Evolutionary conservation across 371 early-diverging fungal species (phyloP).

Genomic region (Polyrhizophydium stewartii): DNA sequence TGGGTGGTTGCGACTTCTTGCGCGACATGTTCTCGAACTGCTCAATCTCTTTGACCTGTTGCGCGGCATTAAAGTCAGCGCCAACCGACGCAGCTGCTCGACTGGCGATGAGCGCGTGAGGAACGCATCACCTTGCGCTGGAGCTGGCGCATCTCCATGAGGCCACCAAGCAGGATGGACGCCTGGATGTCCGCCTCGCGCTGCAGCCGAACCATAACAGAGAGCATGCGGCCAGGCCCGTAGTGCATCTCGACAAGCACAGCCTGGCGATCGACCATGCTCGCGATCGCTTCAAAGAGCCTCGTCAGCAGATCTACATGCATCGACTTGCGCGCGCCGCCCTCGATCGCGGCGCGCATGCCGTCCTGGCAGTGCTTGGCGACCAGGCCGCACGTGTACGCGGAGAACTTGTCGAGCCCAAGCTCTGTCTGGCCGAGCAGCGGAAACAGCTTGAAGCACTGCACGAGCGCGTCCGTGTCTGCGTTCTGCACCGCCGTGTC

Average conservation of each 20-base stretch:
- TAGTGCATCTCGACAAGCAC: conserved; percentile 76
- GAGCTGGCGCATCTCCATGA: conserved; percentile 65
- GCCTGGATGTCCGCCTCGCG: conserved; percentile 80
- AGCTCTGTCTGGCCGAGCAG: conserved; percentile 71
- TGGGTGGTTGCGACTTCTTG: conserved; percentile 6
- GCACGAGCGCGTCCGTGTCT: conserved; percentile 71
- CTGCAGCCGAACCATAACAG: conserved; percentile 81
- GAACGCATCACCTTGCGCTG: conserved; percentile 52
- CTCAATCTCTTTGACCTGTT: conserved; percentile 7
- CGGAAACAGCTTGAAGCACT: conserved; percentile 87
- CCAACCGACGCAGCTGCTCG: neutral
- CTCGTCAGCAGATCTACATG: conserved; percentile 71
- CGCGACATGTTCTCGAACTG: conserved; percentile 8
- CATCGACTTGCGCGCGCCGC: conserved; percentile 15
- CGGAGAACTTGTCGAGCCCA: conserved; percentile 82
- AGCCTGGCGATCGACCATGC: conserved; percentile 78
- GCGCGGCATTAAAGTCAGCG: neutral
- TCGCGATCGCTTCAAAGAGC: conserved; percentile 83
- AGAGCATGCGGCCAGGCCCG: conserved; percentile 80
- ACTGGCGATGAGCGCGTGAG: neutral
- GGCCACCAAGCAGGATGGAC: conserved; percentile 68
- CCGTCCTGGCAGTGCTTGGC: conserved; percentile 65
- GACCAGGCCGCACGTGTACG: conserved; percentile 76
- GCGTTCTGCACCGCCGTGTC: conserved; percentile 67
- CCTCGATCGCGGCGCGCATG: conserved; percentile 37